Conservation (phyloP, 2,329 filamentous ascomycete genomes). For the Ophiocordyceps sinensis region DNA sequence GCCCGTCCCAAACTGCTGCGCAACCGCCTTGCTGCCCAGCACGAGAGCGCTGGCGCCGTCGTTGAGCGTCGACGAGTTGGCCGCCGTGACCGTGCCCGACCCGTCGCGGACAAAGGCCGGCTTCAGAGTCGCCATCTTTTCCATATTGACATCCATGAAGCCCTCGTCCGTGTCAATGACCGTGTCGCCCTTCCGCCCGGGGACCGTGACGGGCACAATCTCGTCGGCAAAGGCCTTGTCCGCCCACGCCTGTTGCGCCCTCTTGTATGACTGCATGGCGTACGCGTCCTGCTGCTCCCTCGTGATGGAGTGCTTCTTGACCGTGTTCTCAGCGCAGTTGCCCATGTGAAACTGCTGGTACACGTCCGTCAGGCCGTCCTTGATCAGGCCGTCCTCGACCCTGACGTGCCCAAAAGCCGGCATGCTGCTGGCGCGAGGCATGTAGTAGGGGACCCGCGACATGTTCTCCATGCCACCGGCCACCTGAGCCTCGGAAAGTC, state of each 20-base stretch:
- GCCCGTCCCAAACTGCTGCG: slow-evolving; percentile 60
- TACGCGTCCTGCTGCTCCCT: slow-evolving; percentile 84
- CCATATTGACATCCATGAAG: slow-evolving; percentile 71
- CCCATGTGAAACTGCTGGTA: slow-evolving; percentile 98
- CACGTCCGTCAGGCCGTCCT: slow-evolving; percentile 90
- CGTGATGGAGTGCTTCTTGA: slow-evolving; percentile 69
- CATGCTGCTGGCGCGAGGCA: slow-evolving; percentile 66
- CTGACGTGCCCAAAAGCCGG: slow-evolving; percentile 78
- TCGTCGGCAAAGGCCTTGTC: slow-evolving; percentile 74
- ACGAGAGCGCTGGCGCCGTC: slow-evolving; percentile 89
- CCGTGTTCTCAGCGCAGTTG: slow-evolving; percentile 87
- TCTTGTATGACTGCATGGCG: slow-evolving; percentile 76
- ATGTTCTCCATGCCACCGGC: slow-evolving; percentile 98
- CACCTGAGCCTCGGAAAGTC: slow-evolving; percentile 73
- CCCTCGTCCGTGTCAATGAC: slow-evolving; percentile 77
- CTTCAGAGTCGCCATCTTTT: slow-evolving; percentile 76
- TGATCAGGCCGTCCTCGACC: slow-evolving; percentile 82
- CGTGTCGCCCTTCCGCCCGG: slow-evolving; percentile 68
- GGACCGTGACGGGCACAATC: slow-evolving; percentile 75
- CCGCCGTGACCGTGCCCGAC: slow-evolving; percentile 81
- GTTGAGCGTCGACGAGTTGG: slow-evolving; percentile 87
- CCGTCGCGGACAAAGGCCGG: slow-evolving; percentile 81
- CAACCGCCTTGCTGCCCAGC: slow-evolving; percentile 65
- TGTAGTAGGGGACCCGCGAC: slow-evolving; percentile 84
- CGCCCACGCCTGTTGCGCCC: slow-evolving; percentile 82